A percentile compares a stretch with the other conserved stretches of the same genome.
phyloP scores from a whole-genome alignment of 805 yeast genomes.

The Spathaspora arborariae region DNA sequence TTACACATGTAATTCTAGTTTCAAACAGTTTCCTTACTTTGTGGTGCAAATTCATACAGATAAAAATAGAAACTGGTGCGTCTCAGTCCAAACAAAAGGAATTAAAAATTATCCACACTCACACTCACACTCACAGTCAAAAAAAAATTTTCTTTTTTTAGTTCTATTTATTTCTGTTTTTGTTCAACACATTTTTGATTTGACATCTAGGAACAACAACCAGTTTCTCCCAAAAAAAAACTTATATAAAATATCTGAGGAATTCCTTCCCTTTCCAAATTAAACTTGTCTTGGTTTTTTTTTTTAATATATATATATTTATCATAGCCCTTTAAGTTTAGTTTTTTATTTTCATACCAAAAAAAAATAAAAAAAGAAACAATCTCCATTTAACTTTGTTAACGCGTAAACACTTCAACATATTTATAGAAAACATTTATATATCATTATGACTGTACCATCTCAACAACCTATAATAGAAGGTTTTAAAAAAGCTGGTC shows the following conservation, averaged over 20 bases:
- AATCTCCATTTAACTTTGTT: no score
- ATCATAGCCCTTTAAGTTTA: neutral
- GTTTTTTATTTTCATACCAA: neutral
- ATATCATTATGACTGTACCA: slow-evolving; percentile 9
- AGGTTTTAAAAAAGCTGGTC: slow-evolving; percentile 44
- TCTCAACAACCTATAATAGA: slow-evolving; percentile 16
- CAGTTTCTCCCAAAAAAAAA: neutral
- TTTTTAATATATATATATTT: neutral
- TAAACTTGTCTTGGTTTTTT: neutral
- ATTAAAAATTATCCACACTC: neutral
- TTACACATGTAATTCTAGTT: neutral
- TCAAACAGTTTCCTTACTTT: neutral
- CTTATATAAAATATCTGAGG: neutral
- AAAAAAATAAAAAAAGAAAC: no score
- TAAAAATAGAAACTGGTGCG: neutral
- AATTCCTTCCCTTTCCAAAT: neutral
- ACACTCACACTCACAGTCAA: neutral
- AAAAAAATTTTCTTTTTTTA: neutral
- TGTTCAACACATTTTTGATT: neutral
- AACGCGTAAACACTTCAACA: neutral
- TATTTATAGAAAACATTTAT: neutral
- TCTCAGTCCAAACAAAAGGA: neutral
- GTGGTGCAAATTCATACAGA: neutral
- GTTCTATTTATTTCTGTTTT: neutral
- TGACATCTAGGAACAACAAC: neutral